Percentiles rank a stretch among this genome's conserved stretches.
Conservation (phyloP, 805 yeast genomes). For the Barnettozyma populi region DNA sequence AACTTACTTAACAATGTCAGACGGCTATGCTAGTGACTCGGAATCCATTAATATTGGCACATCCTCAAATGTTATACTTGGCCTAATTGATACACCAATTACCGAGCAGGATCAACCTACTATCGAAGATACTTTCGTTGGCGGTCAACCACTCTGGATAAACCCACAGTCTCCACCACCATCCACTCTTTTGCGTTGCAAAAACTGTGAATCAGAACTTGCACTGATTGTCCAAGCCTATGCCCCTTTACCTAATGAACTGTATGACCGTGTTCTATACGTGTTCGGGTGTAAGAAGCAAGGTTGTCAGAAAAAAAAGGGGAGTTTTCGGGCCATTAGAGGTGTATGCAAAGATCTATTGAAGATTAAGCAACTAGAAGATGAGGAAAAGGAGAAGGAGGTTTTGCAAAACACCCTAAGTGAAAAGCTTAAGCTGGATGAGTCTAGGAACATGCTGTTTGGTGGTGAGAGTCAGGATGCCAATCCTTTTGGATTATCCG, state of each 20-base stretch:
- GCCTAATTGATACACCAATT: slow-evolving; percentile 60
- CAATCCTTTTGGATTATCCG: neutral
- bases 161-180: slow-evolving; percentile 54
- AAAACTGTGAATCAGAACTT: slow-evolving; percentile 56
- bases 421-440: slow-evolving; percentile 37
- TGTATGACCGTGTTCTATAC: slow-evolving; percentile 78
- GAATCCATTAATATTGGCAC: neutral
- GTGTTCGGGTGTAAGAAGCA: slow-evolving; percentile 67
- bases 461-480: slow-evolving; percentile 26
- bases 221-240: slow-evolving; percentile 71
- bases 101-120: slow-evolving; percentile 39
- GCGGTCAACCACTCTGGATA: slow-evolving; percentile 75
- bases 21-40: neutral
- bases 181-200: slow-evolving; percentile 51
- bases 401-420: slow-evolving; percentile 39
- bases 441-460: slow-evolving; percentile 34
- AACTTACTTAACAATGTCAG: neutral
- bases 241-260: slow-evolving; percentile 66
- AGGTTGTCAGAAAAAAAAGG: slow-evolving; percentile 62
- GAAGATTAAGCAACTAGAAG: slow-evolving; percentile 35
- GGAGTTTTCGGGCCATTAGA: slow-evolving; percentile 70
- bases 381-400: slow-evolving; percentile 33
- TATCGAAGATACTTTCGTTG: slow-evolving; percentile 70
- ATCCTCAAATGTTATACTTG: slow-evolving; percentile 43
- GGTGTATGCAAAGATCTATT: slow-evolving; percentile 62